A percentile compares a stretch with the other conserved stretches of the same genome.
Conservation (phyloP, 83 land plant species). For the Picea abies region DNA sequence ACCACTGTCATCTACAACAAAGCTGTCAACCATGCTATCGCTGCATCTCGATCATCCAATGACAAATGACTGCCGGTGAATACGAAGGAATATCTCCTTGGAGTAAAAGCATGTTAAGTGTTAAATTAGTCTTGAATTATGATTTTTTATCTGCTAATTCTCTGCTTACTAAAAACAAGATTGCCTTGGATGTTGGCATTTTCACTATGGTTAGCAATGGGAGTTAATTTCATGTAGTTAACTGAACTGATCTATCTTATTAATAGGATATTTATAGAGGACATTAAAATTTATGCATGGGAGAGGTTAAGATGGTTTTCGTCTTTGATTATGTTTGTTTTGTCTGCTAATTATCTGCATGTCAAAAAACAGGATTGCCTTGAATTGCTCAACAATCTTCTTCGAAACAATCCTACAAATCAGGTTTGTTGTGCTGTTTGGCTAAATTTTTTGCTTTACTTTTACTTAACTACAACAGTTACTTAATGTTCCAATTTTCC, state of each 20-base stretch:
- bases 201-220: not conserved
- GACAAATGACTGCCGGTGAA: too few relatives aligned
- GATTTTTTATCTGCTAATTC: too few relatives aligned
- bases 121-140: too few relatives aligned
- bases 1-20: too few relatives aligned
- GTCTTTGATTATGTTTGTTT: not conserved
- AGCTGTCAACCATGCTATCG: too few relatives aligned
- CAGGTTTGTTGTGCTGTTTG: constrained; percentile 61
- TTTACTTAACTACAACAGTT: not conserved
- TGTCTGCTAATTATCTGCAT: not conserved
- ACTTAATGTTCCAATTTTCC: not conserved
- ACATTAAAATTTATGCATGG: not conserved
- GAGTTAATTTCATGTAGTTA: not conserved
- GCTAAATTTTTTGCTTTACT: not conserved
- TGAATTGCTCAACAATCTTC: constrained; percentile 93
- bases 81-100: too few relatives aligned
- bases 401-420: constrained; percentile 89
- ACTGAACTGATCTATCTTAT: not conserved
- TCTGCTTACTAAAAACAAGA: too few relatives aligned
- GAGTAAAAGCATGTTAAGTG: too few relatives aligned
- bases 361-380: constrained; percentile 84
- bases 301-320: not conserved
- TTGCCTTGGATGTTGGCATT: not conserved
- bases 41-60: too few relatives aligned
- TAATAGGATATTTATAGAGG: not conserved